These are phyloP conservation scores for Stramenopiles sp. DNA, from an alignment of 352 stramenopile species.

Conservation along the genomic window DNA sequence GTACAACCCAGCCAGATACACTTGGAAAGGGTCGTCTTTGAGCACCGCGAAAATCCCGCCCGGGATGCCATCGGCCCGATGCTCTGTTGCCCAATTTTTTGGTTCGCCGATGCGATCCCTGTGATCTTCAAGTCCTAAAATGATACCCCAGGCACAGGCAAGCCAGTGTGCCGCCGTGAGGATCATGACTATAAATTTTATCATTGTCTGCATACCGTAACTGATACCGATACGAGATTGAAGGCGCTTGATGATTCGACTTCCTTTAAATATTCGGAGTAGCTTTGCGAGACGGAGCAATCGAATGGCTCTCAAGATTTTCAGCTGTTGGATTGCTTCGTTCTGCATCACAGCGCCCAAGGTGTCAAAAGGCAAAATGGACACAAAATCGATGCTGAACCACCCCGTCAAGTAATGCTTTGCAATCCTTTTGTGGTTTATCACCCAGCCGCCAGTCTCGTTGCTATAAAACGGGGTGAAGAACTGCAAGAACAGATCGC, in stretches of 20 bases:
- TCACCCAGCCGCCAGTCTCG: conserved; percentile 14
- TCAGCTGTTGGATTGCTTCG: conserved; percentile 10
- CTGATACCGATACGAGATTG: conserved; percentile 16
- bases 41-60: too few species aligned
- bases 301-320: conserved; percentile 18
- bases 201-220: conserved; percentile 15
- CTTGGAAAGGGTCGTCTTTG: too few species aligned
- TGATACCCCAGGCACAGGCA: conserved; percentile 33
- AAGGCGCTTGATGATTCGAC: conserved; percentile 19
- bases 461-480: conserved; percentile 15
- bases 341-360: conserved; percentile 12
- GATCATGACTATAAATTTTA: conserved; percentile 22
- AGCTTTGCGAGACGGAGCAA: conserved; percentile 22
- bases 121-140: conserved; percentile 42
- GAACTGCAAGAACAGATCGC: conserved; percentile 24
- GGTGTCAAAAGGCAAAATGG: conserved; percentile 20
- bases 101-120: conserved; percentile 22
- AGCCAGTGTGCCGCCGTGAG: conserved; percentile 28
- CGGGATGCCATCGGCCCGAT: too few species aligned
- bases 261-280: conserved; percentile 20
- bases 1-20: conserved; percentile 46
- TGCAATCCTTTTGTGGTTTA: conserved; percentile 18
- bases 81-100: too few species aligned
- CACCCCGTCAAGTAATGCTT: conserved; percentile 16
- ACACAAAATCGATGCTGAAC: conserved; percentile 21